Conservation (phyloP, 257 asterid species). For the Oldenlandia corymbosa region DNA sequence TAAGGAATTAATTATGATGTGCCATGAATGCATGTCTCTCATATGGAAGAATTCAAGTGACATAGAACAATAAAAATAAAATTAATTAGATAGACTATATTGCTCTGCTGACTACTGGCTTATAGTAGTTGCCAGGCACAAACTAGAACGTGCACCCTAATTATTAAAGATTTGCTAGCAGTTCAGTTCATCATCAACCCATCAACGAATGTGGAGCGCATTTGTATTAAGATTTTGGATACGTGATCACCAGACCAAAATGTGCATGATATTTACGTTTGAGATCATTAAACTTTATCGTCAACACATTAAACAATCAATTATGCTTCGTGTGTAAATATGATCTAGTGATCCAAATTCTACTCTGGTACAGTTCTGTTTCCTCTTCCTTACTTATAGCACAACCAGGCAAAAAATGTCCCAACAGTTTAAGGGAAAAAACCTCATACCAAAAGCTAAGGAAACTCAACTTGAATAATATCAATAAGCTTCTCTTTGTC, state of each 20-base stretch:
- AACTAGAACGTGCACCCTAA: not conserved
- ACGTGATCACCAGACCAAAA: not conserved
- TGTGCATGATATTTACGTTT: not conserved
- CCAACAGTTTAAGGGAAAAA: not conserved
- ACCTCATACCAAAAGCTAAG: conserved; percentile 7
- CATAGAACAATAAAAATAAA: not conserved
- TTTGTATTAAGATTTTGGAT: not conserved
- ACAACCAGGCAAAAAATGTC: not conserved
- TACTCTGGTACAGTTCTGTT: not conserved
- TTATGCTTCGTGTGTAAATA: no score
- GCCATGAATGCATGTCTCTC: not conserved
- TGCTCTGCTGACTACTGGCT: not conserved
- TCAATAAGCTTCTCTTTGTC: conserved; percentile 75
- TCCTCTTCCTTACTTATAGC: not conserved
- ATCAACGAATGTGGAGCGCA: no score
- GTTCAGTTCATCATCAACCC: not conserved
- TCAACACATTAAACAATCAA: no score
- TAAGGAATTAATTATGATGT: not conserved
- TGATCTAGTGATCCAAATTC: no score
- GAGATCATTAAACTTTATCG: not conserved
- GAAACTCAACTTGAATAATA: conserved; percentile 58
- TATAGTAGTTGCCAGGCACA: no score
- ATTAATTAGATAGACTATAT: no score
- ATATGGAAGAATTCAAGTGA: not conserved
- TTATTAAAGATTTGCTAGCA: not conserved